Conservation (phyloP, 495 filamentous ascomycete genomes). For the Penicillium verhagenii region DNA sequence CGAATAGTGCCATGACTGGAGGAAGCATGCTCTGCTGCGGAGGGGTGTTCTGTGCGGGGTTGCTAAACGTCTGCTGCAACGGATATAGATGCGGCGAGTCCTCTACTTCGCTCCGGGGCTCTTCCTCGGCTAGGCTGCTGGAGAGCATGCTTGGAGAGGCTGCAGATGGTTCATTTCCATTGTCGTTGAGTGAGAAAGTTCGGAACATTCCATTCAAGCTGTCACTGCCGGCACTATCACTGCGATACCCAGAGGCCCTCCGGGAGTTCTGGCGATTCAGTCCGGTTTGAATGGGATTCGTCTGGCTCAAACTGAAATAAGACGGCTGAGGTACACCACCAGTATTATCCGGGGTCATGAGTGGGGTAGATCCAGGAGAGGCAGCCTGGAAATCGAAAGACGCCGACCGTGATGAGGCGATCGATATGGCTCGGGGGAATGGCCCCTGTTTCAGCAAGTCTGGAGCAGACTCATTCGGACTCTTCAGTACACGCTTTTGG, state of each 20-base stretch:
- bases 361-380: slow-evolving; percentile 80
- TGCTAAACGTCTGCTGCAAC: slow-evolving; percentile 60
- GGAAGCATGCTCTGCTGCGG: slow-evolving; percentile 82
- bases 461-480: slow-evolving; percentile 75
- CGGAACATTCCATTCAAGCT: slow-evolving; percentile 80
- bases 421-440: slow-evolving; percentile 79
- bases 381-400: slow-evolving; percentile 86
- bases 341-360: slow-evolving; percentile 78
- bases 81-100: slow-evolving; percentile 70
- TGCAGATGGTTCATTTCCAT: slow-evolving; percentile 26
- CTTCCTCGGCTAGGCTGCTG: slow-evolving; percentile 62
- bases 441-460: slow-evolving; percentile 91
- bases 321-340: slow-evolving; percentile 75
- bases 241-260: slow-evolving; percentile 81
- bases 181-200: slow-evolving; percentile 76
- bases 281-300: slow-evolving; percentile 65
- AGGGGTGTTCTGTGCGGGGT: slow-evolving; percentile 54
- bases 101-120: slow-evolving; percentile 62
- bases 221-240: slow-evolving; percentile 89
- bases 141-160: slow-evolving; percentile 40
- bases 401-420: slow-evolving; percentile 90
- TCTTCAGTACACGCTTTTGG: slow-evolving; percentile 88
- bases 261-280: slow-evolving; percentile 70
- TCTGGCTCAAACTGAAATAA: slow-evolving; percentile 84
- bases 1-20: slow-evolving; percentile 92